Base-by-base conservation (phyloP, 2,329 filamentous ascomycete genomes). In the Aureobasidium sp. region DNA sequence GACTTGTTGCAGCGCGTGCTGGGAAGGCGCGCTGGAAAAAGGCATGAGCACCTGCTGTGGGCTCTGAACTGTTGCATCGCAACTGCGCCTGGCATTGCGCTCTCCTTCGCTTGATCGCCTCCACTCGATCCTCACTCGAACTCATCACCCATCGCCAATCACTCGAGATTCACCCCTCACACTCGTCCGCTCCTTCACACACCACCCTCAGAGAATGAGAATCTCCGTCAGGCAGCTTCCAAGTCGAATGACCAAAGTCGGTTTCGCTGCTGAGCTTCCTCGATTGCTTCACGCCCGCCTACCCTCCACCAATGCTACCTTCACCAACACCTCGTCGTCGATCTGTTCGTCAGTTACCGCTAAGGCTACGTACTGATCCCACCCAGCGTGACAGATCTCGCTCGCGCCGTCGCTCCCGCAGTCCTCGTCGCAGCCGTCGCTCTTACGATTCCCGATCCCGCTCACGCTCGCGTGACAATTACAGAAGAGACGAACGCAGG, bases 341-440 rank as follows among this genome's bases (percentile, higher is more conserved):
- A 59, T 46, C 38, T 25, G 50, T 50, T 49, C 49, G 47, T 53
- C 49, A 60, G 35, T 40, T 47, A 42, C 37, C 38, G 23, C 21
- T 54, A 35, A 43, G 42, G 33, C 45, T 29, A 23, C 47, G 11
- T 47, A 38, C 53, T 40, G 40, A 55, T 49, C 38, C 43, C 40
- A 35, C 25, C 46, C 80, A 93, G 89, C 89, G 89, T 75, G 90
- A 95, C 84, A 88, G 86, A 79, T 87, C 85, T 76, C 85, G 87
- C 74, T 90, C 87, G 71, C 86, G 87, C 73, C 85, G 88, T 75
- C 74, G 75, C 64, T 77, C 75, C 61, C 73, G 75, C 63, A 77
- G 74, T 64, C 75, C 75, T 57, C 74, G 75, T 66, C 75, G 74
- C 66, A 73, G 58, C 49, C 83, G 84, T 74, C 86, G 83, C 69